Conservation (phyloP, 306 rosid species). For the Gillenia trifoliata region DNA sequence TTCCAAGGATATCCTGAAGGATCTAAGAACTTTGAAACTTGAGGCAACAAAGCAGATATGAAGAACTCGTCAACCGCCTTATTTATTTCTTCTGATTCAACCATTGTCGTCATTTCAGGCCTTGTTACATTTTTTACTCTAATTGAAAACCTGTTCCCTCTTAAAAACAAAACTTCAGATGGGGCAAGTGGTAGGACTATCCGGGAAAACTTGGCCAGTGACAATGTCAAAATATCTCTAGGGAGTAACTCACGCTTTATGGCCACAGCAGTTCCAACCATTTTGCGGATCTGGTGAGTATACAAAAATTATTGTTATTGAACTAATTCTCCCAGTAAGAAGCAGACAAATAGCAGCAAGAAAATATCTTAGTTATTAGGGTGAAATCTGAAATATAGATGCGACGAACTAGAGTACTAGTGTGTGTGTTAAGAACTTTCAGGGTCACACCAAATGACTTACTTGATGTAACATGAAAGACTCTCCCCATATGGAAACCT, state of each 20-base stretch:
- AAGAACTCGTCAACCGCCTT: slow-evolving; percentile 67
- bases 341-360: background rate
- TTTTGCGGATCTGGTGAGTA: slow-evolving; percentile 69
- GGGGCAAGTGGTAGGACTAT: slow-evolving; percentile 82
- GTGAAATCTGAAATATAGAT: slow-evolving; percentile 5
- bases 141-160: slow-evolving; percentile 59
- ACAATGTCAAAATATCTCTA: slow-evolving; percentile 50
- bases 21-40: slow-evolving; percentile 62
- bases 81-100: slow-evolving; percentile 63
- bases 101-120: slow-evolving; percentile 72
- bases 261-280: slow-evolving; percentile 88
- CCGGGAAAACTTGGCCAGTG: slow-evolving; percentile 66
- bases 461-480: slow-evolving; percentile 97
- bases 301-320: slow-evolving; percentile 6
- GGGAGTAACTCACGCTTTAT: slow-evolving; percentile 80
- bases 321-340: slow-evolving; percentile 1
- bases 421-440: background rate
- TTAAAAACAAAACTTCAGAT: slow-evolving; percentile 63
- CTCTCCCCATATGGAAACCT: slow-evolving; percentile 83
- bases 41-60: slow-evolving; percentile 62
- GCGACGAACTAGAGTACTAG: background rate
- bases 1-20: slow-evolving; percentile 70
- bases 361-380: background rate
- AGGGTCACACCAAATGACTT: slow-evolving; percentile 21
- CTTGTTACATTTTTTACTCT: slow-evolving; percentile 52